A percentile compares a stretch with the other conserved stretches of the same genome.
These are phyloP conservation scores for Trematosphaeria pertusa DNA, from an alignment of 2,329 filamentous ascomycete species.

Conservation along the genomic window DNA sequence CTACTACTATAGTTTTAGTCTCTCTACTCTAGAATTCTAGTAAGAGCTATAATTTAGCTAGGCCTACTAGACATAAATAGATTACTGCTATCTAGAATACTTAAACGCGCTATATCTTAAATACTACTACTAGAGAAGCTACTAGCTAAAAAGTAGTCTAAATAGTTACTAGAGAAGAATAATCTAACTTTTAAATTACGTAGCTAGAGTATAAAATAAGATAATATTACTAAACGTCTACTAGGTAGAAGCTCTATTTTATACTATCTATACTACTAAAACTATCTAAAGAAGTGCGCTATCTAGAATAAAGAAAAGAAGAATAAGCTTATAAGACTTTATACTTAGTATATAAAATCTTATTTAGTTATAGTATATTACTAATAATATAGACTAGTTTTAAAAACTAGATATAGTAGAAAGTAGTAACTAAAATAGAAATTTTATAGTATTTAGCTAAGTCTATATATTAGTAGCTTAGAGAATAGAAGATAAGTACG, in stretches of 20 bases:
- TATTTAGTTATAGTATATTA: conserved; percentile 11
- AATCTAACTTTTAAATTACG: conserved; percentile 88
- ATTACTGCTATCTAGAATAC: conserved; percentile 36
- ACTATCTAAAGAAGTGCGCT: conserved; percentile 89
- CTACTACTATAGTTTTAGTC: conserved; percentile 45
- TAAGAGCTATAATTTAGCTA: conserved; percentile 23
- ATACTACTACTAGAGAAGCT: conserved; percentile 41
- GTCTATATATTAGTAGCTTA: conserved; percentile 97
- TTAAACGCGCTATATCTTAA: conserved; percentile 46
- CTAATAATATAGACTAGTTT: conserved; percentile 66
- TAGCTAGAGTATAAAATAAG: conserved; percentile 95
- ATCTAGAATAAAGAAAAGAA: conserved; percentile 98
- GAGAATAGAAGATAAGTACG: conserved; percentile 89
- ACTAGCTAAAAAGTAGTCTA: conserved; percentile 69
- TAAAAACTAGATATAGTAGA: conserved; percentile 97
- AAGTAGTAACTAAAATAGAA: conserved; percentile 91
- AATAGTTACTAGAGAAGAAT: conserved; percentile 94
- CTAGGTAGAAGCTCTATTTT: conserved; percentile 92
- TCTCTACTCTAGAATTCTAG: conserved; percentile 50
- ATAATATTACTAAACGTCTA: conserved; percentile 90
- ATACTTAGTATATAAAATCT: conserved; percentile 74
- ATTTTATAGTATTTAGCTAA: conserved; percentile 95
- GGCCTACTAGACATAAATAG: conserved; percentile 30
- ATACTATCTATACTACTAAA: conserved; percentile 93
- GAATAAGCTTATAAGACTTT: conserved; percentile 92